Base-by-base conservation (phyloP, 371 early-diverging fungal genomes). In the Mortierella sp. region DNA sequence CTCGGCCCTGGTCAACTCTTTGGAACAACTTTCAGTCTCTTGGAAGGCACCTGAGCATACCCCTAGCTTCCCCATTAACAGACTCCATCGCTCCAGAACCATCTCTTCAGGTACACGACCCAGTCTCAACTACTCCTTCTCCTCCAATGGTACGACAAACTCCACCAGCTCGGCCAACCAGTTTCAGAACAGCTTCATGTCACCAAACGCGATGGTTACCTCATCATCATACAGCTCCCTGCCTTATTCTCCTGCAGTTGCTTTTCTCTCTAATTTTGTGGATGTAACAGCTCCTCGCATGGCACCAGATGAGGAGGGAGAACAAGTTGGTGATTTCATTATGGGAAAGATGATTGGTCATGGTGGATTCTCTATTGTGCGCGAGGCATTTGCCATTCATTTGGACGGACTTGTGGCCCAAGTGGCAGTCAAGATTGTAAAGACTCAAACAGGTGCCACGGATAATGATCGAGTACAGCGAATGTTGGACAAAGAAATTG, bases 341-440 rank as follows among this genome's bases (percentile, higher is more conserved):
- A 66, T 95, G 10, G 88, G 87, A 13, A 79, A 85, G 5, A 81
- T 89, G 37, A 89, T 94, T 72, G 95, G 93, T 6, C 81, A 85
- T 59, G 95, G 95, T 1, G 90, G 93, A 7, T 94, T 92, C 64
- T 90, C 92, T 2, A 76, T 85, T 0, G 95, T 95, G 0, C 91
- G 89, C n/a, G 87, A 90, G 61, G 94, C 89, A 6, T 77, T 79
- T 34, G 59, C 83, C 31, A 61, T 83, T 15, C 53, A 73, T 31
- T 61, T 76, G 26, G 22, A 60, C 69, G 61, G 63, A 5, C 8
- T 12, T 28, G 43, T 53, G 3, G 64, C 70, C 49, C 85, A 83
- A 3, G 86, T 86, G 2, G 92, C 91, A 2, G 81, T 90, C 75
- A 92, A 92, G 68, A 82, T 89, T 37, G 85, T 89, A 35, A 82